These are phyloP conservation scores for Drechmeria coniospora DNA, from an alignment of 2,329 filamentous ascomycete species.

Conservation along the genomic window DNA sequence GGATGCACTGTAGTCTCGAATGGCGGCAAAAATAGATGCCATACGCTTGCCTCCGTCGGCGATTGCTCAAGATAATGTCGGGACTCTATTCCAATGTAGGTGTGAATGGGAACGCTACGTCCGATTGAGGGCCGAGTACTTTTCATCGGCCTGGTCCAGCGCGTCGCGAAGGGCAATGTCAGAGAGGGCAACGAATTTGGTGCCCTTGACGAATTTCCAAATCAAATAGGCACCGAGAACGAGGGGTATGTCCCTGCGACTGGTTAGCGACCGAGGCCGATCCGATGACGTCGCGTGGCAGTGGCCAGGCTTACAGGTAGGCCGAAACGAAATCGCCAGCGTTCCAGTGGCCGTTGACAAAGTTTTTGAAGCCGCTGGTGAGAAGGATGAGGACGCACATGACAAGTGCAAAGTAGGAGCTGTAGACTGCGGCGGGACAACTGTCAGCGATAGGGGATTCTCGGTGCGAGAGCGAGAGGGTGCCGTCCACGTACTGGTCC, in stretches of 20 bases:
- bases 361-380: conserved; percentile 52
- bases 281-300: neutral
- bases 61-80: no score
- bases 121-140: conserved; percentile 3
- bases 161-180: conserved; percentile 37
- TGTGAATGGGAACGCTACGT: conserved; percentile 3
- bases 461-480: neutral
- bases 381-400: conserved; percentile 51
- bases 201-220: conserved; percentile 53
- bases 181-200: conserved; percentile 34
- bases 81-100: no score
- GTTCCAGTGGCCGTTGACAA: conserved; percentile 44
- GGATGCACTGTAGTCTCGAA: no score
- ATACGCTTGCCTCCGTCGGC: no score
- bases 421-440: conserved; percentile 29
- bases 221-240: conserved; percentile 39
- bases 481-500: conserved; percentile 34
- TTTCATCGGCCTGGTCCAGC: conserved; percentile 28
- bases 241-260: conserved; percentile 39
- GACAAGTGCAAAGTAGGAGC: conserved; percentile 42
- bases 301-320: conserved; percentile 35
- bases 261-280: conserved; percentile 7
- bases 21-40: no score
- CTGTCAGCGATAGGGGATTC: conserved; percentile 3
- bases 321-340: conserved; percentile 42